Evolutionary conservation across 2,329 filamentous ascomycete genomes (phyloP).

Genomic region (Aureobasidium sp.): DNA sequence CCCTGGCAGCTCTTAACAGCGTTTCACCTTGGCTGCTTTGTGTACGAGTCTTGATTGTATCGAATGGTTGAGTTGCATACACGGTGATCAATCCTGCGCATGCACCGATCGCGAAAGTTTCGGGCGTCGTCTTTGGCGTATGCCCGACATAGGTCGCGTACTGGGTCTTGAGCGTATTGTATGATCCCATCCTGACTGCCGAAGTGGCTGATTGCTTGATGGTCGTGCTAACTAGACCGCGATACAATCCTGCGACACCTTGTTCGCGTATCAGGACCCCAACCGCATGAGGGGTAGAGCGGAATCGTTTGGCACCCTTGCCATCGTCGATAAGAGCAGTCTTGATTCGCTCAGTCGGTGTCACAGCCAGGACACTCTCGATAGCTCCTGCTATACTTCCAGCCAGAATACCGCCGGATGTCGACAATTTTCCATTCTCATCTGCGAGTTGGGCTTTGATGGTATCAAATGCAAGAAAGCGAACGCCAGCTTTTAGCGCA

Average conservation of each 20-base stretch:
- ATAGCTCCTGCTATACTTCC: conserved; percentile 23
- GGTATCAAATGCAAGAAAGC: conserved; percentile 25
- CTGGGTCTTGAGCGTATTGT: conserved; percentile 38
- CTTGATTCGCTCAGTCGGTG: conserved; percentile 26
- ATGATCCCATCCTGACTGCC: conserved; percentile 41
- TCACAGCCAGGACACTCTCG: conserved; percentile 24
- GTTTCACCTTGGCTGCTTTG: conserved; percentile 26
- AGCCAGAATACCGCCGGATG: conserved; percentile 21
- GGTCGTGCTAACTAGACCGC: conserved; percentile 38
- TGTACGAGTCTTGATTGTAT: conserved; percentile 34
- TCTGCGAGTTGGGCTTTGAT: conserved; percentile 23
- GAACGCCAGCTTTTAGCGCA: conserved; percentile 25
- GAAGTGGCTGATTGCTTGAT: conserved; percentile 42
- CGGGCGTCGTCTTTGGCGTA: conserved; percentile 18
- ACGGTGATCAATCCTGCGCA: conserved; percentile 28
- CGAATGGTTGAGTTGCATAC: conserved; percentile 36
- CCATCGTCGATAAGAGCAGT: conserved; percentile 27
- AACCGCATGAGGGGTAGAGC: conserved; percentile 12
- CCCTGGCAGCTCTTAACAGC: conserved; percentile 20
- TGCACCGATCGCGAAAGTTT: conserved; percentile 23
- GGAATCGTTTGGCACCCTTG: conserved; percentile 19
- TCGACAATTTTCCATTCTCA: conserved; percentile 20
- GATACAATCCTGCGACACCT: conserved; percentile 36
- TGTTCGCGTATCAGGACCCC: conserved; percentile 28
- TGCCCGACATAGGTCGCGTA: conserved; percentile 18